Base-by-base conservation (phyloP, 2,329 filamentous ascomycete genomes). In the Penicillium sp. region DNA sequence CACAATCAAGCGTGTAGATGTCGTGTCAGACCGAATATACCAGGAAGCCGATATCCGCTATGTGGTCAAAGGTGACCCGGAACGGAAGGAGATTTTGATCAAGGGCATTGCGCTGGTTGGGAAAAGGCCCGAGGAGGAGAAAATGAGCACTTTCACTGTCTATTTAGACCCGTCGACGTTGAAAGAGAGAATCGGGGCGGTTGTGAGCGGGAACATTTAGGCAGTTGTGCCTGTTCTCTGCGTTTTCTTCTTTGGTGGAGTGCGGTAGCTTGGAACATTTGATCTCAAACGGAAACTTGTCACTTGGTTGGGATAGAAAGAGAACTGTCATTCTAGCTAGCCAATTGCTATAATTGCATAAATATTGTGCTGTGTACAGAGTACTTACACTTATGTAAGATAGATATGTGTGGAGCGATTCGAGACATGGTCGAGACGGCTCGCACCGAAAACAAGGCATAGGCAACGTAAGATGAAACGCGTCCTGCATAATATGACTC, bases 1-100 rank as follows among this genome's bases (percentile, higher is more conserved):
- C 42, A 57, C 48, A 12, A 57, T 57, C 35, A 57, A 49, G 20
- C 55, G 48, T 26, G 55, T 57, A 18, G 55, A 57, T 28, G 55
- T 57, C 23, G 49, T 57, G 9, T 26, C 50, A 5, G 55, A 57
- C 23, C 55, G 55, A 7, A 57, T 57, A 20, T 57, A 57, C 46
- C 55, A 57, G 38, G 55, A 57, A 46, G 55, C 55, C 3, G 35
- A 48, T 24, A 57, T 57, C 28, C 38, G 33, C 14, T 57, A 57
- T 35, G 50, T 57, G 18, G 49, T 50, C 1, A 57, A 57, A 16
- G 49, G 49, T 23, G 55, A 57, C 40, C 55, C 55, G 18, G 50
- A 57, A 46, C 47, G 28, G 33, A 57, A 57, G 16, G 35, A 52
- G 5, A 50, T 57, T 21, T 14, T 20, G 12, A n/a, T 57, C 40